phyloP scores from a whole-genome alignment of 495 filamentous ascomycete genomes.

The Poronia punctata region DNA sequence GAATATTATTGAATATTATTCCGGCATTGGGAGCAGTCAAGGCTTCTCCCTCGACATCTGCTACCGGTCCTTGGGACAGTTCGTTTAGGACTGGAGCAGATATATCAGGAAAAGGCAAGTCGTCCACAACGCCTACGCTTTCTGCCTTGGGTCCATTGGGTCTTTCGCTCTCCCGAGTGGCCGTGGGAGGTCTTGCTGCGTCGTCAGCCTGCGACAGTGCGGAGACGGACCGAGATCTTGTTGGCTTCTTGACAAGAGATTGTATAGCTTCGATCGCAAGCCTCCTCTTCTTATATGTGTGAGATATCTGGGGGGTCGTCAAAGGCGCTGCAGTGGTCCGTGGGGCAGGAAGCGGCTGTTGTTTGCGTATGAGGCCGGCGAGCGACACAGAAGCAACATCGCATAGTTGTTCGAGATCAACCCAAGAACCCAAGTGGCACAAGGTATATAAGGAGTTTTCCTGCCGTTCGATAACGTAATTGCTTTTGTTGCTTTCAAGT shows the following conservation, averaged over 20 bases:
- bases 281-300: constrained; percentile 39
- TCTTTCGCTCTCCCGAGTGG: constrained; percentile 6
- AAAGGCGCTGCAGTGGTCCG: constrained; percentile 15
- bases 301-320: constrained; percentile 32
- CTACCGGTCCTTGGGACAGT: not conserved
- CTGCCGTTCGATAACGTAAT: constrained; percentile 71
- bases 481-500: constrained; percentile 46
- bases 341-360: constrained; percentile 1
- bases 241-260: constrained; percentile 33
- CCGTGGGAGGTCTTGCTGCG: constrained; percentile 6
- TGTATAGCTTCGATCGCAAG: constrained; percentile 50
- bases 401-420: constrained; percentile 46
- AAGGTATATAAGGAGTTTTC: constrained; percentile 59
- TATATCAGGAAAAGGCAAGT: constrained; percentile 2
- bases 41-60: constrained; percentile 11
- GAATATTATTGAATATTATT: constrained; percentile 59
- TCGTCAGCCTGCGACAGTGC: constrained; percentile 17
- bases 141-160: not conserved
- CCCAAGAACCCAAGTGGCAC: constrained; percentile 61
- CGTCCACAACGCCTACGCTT: constrained; percentile 5
- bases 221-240: constrained; percentile 22
- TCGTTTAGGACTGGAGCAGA: not conserved
- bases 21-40: constrained; percentile 44
- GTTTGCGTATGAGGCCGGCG: constrained; percentile 14
- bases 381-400: constrained; percentile 34